Base-by-base conservation (phyloP, 257 asterid species). In the Cordia subcordata region DNA sequence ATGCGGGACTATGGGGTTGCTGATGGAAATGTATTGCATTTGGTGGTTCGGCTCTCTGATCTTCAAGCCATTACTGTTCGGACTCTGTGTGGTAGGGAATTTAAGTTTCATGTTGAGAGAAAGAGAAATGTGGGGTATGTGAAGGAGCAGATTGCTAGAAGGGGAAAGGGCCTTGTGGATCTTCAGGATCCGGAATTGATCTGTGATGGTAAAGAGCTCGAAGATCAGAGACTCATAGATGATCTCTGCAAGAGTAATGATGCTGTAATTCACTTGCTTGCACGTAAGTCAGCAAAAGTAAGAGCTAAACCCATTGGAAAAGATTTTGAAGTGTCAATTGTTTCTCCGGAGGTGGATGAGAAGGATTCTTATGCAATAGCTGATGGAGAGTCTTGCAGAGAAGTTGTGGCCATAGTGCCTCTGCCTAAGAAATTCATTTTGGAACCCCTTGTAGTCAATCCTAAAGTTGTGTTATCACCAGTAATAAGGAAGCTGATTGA, bases 61-160 rank as follows among this genome's bases (percentile, higher is more conserved):
- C 81, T 89, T 33, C 94, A 82, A 77, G 84, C 91, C 42, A 86
- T 89, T 59, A 82, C 83, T 9, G 94, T 86, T 54, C 65, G 66
- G 38, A 86, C 96, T 5, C 79, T 72, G 53, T 84, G 89, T 62
- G 96, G 95, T 33, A 81, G 80, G 78, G 80, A 82, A 60, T 84
- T 80, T 64, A 84, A 77, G 71, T 73, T 89, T 64, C 91, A 69
- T 16, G 83, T 89, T 49, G 81, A 74, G 38, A 79, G 89, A 46
- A 80, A 74, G 59, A 66, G 85, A 60, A 82, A 82, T 59, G 88
- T 85, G 62, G 81, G 84, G 23, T 85, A 78, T 77, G 87, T 85
- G 69, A 88, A 88, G 44, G 79, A 80, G 64, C 83, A 82, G 73
- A 78, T 85, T 60, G 87, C 90, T 46, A 73, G 68, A 70, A 80